Evolutionary conservation across 805 yeast genomes (phyloP), one percentile per base, ranked within the genome.

Genomic region (Yamadazyma nakazawae): DNA sequence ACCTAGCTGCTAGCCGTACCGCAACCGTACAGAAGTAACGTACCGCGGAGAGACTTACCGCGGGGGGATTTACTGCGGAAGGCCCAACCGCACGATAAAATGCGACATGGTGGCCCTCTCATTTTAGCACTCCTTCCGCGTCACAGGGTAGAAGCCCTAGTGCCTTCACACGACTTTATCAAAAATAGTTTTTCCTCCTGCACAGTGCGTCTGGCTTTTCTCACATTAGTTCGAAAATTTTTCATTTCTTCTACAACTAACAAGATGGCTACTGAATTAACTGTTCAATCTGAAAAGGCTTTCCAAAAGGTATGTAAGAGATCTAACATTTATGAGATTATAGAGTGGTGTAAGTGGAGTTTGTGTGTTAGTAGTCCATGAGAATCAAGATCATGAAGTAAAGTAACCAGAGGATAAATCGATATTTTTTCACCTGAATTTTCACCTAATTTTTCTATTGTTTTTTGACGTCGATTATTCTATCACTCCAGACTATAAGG

Each of bases 261-360:
- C 61, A 81, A 80, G 80, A 94, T 92, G 98, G 95, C 98, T 75
- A 87, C 98, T 79, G 99, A 94, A 85, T 89, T 94, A 82, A 92
- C 97, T 78, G 99, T 94, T 82, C 99, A 94, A 86, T 87, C 97
- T 75, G 99, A 94, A 85, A 92, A 96, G 82, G 99, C 99, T 90
- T 94, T 86, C 96, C 99, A 94, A 85, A 94, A 94, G 95, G 96
- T 88, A 82, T 75, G 95, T 77, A 64, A 28, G 11, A 28, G 9
- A 5, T 10, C 32, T 3, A 13, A 5, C 3, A 13, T 28, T 5
- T 9, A 13, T 12, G 5, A 28, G n/a, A 12, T 11, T 28, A 5
- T 28, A 28, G n/a, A 13, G n/a, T 11, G 11, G 32, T 4, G 9
- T 28, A 5, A 28, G n/a, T 12, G 32, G 11, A 28, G 32, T 13